Base-by-base conservation (phyloP, 2,329 filamentous ascomycete genomes). In the Neofusicoccum sp. region DNA sequence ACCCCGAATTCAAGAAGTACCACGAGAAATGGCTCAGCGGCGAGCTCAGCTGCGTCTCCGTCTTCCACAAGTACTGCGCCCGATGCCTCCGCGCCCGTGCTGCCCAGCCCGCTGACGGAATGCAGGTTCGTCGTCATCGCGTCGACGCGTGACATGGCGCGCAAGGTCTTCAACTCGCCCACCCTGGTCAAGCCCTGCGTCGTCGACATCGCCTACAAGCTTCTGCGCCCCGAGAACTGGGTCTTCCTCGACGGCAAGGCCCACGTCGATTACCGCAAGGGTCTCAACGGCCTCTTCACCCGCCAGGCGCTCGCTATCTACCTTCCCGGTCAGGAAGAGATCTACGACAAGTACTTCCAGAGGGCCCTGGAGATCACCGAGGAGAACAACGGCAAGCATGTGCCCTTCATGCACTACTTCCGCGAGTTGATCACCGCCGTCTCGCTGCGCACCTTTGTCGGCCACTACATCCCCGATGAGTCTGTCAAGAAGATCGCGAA, bases 181-280 rank as follows among this genome's bases (percentile, higher is more conserved):
- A 75, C 79, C 56, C 98, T 88, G 71, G 92, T 96, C 74, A 97
- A 97, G 80, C 95, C 95, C 43, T 98, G 93, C 72, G 93, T 99
- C 64, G 95, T 99, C 65, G 93, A 98, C 74, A 87, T 89, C 62
- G 95, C 95, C 20, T 88, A 91, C 78, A 98, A 98, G 80, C 89
- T 99, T 54, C 86, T 99, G 57, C 90, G 95, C 62, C 84, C 87
- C 63, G 89, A 89, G 70, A 97, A 97, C 80, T 99, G 93, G 91
- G 95, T 98, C 16, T 98, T 98, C 79, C 82, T 99, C 66, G 93
- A 98, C 72, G 95, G 95, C 71, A 96, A 93, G 79, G 86, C 87
- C 40, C 95, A 99, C 70, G 91, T 96, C 67, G 95, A 98, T 71
- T 99, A 95, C 79, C 93, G 95, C 74, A 98, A 97, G 81, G 95